Conservation (phyloP, 108 stramenopile species). For the Cyclostephanos invisitatus region DNA sequence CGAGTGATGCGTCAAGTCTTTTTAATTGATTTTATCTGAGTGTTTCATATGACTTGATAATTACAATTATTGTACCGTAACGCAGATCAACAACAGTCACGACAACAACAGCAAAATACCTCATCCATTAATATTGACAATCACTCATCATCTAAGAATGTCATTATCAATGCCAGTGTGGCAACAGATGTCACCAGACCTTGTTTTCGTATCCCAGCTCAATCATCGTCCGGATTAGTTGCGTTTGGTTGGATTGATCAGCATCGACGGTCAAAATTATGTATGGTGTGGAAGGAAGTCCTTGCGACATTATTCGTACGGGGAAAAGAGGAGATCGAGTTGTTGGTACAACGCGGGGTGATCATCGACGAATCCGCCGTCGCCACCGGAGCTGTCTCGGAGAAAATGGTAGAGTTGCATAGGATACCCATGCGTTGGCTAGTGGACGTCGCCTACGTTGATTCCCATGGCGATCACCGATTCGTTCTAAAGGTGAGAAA, state of each 20-base stretch:
- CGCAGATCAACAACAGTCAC: no score
- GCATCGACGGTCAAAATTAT: constrained; percentile 62
- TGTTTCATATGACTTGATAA: no score
- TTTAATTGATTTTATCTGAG: no score
- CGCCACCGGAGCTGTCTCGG: constrained; percentile 22
- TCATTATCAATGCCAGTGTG: no score
- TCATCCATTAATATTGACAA: no score
- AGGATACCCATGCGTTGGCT: constrained; percentile 66
- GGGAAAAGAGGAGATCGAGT: constrained; percentile 63
- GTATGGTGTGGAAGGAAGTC: constrained; percentile 70
- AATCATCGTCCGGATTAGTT: constrained; percentile 49
- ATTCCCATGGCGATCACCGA: constrained; percentile 46
- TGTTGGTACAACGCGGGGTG: constrained; percentile 74
- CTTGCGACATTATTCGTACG: constrained; percentile 55
- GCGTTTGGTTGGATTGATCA: constrained; percentile 79
- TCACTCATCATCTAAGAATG: no score
- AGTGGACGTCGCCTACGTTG: constrained; percentile 46
- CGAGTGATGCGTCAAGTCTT: no score
- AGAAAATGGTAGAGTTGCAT: constrained; percentile 63
- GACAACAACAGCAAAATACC: no score
- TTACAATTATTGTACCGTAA: no score
- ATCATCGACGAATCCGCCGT: constrained; percentile 18
- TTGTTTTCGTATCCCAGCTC: constrained; percentile 54
- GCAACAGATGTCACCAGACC: no score
- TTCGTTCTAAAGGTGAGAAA: constrained; percentile 62